Evolutionary conservation across 2,329 filamentous ascomycete species (phyloP), one percentile per base, ranked within the genome.

Genomic region (Exophiala dermatitidis): DNA sequence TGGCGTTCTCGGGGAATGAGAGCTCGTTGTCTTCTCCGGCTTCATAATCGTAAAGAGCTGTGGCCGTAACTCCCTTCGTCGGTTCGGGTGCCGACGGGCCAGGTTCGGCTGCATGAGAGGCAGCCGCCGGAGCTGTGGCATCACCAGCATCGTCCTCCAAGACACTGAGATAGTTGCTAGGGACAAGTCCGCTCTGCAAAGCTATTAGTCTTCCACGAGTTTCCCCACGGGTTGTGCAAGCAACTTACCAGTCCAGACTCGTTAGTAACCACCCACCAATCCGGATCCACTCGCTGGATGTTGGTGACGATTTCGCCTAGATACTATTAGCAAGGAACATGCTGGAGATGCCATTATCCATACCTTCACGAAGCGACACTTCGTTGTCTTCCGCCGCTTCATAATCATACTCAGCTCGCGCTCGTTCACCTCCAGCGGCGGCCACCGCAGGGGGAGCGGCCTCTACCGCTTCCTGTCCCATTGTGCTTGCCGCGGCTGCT

Each of bases 221-320:
- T 19, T 6, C 6, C 3, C 30, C 26, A 33, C n/a, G 33, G n/a
- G 38, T 4, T 31, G 19, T 31, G 7, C n/a, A 19, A 45, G 19
- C 4, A 31, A 46, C 78, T 84, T 70, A 96, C 89, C 46, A 60
- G 54, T 63, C 93, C 93, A 57, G 77, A 78, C 26, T 79, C 74
- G 73, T 97, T 98, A 61, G 86, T 88, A 41, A 94, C 93, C 80
- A 95, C 86, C 93, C 93, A 98, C 93, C 93, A 98, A 68, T 98
- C 91, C 48, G 94, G 86, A 63, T 97, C 93, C 1, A 98, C 89
- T 87, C 94, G 94, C 59, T 97, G 89, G 64, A 98, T 95, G 67
- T 95, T 85, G 28, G 81, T 90, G 36, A 98, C 85, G 60, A 84
- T 81, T 64, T 96, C 88, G 44, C 59, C 59, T 61, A 47, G 32